Percentiles rank a stretch among this genome's conserved stretches.
Evolutionary conservation across 2,329 filamentous ascomycete genomes (phyloP).

Genomic region (Colletotrichum sublineola): DNA sequence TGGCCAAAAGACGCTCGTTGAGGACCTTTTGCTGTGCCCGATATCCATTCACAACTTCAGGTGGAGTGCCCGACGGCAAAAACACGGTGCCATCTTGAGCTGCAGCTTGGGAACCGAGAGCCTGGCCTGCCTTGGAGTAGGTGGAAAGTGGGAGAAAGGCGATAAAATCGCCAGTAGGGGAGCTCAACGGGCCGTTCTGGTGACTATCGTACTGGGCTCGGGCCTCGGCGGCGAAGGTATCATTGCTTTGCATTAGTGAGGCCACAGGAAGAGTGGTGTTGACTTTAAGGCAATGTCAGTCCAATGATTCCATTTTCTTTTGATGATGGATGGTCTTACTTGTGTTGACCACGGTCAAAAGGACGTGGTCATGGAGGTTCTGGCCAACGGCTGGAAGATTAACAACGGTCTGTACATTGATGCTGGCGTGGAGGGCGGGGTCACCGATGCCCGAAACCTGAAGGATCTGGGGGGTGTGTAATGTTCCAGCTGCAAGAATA

Average conservation of each 20-base stretch:
- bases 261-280: conserved; percentile 31
- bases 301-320: too few relatives aligned
- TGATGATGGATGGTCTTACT: not conserved
- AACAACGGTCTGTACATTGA: conserved; percentile 37
- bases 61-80: conserved; percentile 51
- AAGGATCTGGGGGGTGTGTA: conserved; percentile 60
- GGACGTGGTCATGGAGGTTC: conserved; percentile 42
- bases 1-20: conserved; percentile 48
- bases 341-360: conserved; percentile 33
- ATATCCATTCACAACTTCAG: conserved; percentile 55
- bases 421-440: conserved; percentile 29
- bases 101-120: conserved; percentile 48
- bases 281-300: conserved; percentile 20
- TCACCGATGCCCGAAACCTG: conserved; percentile 64
- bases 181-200: conserved; percentile 49
- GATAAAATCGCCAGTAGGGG: conserved; percentile 45
- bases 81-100: conserved; percentile 51
- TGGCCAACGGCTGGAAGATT: conserved; percentile 41
- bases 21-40: conserved; percentile 51
- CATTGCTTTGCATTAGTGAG: conserved; percentile 48
- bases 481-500: conserved; percentile 56
- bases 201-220: conserved; percentile 49
- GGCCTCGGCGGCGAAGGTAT: conserved; percentile 51
- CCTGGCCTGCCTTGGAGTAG: conserved; percentile 46
- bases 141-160: conserved; percentile 45